Evolutionary conservation across 1,284 basidiomycete species (phyloP).

Genomic region (Ganoderma multipileum): DNA sequence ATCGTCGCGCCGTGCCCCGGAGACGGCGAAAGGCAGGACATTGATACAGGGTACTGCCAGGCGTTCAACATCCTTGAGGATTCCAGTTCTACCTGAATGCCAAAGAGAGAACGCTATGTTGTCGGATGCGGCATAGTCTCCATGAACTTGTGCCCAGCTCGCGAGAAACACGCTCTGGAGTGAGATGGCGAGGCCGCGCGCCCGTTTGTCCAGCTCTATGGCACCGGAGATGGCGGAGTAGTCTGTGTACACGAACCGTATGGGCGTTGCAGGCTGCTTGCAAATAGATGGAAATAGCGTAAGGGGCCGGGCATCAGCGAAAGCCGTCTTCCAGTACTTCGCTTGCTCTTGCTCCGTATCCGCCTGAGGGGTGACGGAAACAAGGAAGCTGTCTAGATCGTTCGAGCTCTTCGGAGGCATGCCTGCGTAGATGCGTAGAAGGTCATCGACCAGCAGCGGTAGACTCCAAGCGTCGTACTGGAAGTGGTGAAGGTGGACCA

Average conservation of each 20-base stretch:
- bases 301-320: slow-evolving; percentile 40
- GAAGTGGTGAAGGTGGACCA: slow-evolving; percentile 56
- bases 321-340: slow-evolving; percentile 48
- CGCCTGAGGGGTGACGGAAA: slow-evolving; percentile 35
- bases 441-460: slow-evolving; percentile 49
- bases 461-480: slow-evolving; percentile 61
- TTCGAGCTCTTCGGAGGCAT: slow-evolving; percentile 36
- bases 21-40: slow-evolving; percentile 50
- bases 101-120: slow-evolving; percentile 52
- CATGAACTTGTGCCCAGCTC: slow-evolving; percentile 53
- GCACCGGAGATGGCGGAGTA: slow-evolving; percentile 32
- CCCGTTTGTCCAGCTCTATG: slow-evolving; percentile 37
- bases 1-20: slow-evolving; percentile 28
- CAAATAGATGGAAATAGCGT: slow-evolving; percentile 42
- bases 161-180: slow-evolving; percentile 51
- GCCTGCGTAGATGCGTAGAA: slow-evolving; percentile 45
- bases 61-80: slow-evolving; percentile 42
- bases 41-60: slow-evolving; percentile 56
- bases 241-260: slow-evolving; percentile 34
- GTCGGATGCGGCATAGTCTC: slow-evolving; percentile 39
- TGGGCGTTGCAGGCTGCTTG: slow-evolving; percentile 6
- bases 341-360: slow-evolving; percentile 42
- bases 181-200: slow-evolving; percentile 43
- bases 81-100: slow-evolving; percentile 52
- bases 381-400: slow-evolving; percentile 44